phyloP scores from a whole-genome alignment of 495 filamentous ascomycete species.

The Daldinia bambusicola region DNA sequence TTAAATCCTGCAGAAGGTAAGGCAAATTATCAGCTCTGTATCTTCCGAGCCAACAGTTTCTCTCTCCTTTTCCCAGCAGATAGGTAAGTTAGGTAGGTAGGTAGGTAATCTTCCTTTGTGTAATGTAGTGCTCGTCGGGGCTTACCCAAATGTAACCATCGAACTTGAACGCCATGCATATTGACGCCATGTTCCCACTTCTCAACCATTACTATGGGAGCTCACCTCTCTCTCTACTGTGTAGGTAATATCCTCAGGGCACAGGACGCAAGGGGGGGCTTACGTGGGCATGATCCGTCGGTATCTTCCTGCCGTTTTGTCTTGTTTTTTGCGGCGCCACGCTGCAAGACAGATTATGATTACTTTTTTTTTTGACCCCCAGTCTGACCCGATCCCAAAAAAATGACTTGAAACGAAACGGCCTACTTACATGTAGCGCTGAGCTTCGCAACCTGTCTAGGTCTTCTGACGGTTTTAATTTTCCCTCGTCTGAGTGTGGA shows the following conservation, averaged over 20 bases:
- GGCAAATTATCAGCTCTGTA: not conserved
- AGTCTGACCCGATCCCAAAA: constrained; percentile 18
- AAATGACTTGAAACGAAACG: constrained; percentile 33
- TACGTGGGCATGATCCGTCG: constrained; percentile 18
- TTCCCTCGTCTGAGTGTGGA: not conserved
- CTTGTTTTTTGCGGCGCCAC: not conserved
- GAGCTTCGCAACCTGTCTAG: constrained; percentile 12
- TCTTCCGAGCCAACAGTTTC: not conserved
- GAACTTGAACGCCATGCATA: constrained; percentile 15
- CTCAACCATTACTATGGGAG: too few relatives aligned
- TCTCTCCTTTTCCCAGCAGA: not conserved
- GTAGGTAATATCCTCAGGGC: too few relatives aligned
- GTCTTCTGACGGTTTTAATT: not conserved
- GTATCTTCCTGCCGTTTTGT: constrained; percentile 8
- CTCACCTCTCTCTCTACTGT: too few relatives aligned
- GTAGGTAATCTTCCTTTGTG: not conserved
- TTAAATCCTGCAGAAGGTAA: too few relatives aligned
- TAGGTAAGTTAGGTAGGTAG: too few relatives aligned
- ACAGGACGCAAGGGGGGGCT: constrained; percentile 9
- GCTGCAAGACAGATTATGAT: constrained; percentile 11
- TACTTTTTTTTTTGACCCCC: constrained; percentile 36
- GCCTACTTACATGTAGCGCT: constrained; percentile 4
- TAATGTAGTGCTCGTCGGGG: not conserved
- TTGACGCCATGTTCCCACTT: constrained; percentile 18
- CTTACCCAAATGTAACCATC: constrained; percentile 21